Conservation (phyloP, 2,329 filamentous ascomycete species). For the Aspergillus sp. region DNA sequence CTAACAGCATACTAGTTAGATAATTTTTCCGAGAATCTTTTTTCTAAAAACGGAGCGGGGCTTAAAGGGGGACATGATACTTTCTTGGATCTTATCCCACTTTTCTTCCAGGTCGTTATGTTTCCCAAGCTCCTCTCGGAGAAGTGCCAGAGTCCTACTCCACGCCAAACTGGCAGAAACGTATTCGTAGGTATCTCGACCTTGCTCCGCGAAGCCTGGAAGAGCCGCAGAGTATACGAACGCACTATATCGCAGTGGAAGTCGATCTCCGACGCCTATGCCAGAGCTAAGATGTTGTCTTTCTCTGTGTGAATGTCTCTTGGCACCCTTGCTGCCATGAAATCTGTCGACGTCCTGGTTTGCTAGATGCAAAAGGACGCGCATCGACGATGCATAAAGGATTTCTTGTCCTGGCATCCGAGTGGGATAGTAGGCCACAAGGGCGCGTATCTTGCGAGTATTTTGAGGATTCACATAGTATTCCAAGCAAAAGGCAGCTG, state of each 20-base stretch:
- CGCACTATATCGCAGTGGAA: background rate
- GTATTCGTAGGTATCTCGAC: background rate
- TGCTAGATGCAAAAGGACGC: background rate
- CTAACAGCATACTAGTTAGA: background rate
- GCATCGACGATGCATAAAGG: background rate
- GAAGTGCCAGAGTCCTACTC: conserved; percentile 4
- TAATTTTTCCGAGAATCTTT: background rate
- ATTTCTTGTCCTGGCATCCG: background rate
- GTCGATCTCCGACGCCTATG: background rate
- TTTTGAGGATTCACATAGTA: conserved; percentile 4
- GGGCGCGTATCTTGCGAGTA: conserved; percentile 4
- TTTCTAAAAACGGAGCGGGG: background rate
- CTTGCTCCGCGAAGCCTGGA: background rate
- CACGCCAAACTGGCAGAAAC: conserved; percentile 3
- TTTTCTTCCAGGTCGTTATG: conserved; percentile 3
- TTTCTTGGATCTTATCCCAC: background rate
- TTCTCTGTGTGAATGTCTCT: background rate
- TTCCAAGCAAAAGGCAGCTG: conserved; percentile 27
- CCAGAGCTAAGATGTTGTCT: background rate
- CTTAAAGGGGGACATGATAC: background rate
- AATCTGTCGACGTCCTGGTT: background rate
- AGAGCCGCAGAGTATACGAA: background rate
- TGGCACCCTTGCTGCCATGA: background rate
- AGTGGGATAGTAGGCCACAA: conserved; percentile 8
- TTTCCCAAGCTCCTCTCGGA: background rate